Evolutionary conservation across 805 yeast species (phyloP), one percentile per base, ranked within the genome.

Genomic region (Cyberlindnera amylophila): DNA sequence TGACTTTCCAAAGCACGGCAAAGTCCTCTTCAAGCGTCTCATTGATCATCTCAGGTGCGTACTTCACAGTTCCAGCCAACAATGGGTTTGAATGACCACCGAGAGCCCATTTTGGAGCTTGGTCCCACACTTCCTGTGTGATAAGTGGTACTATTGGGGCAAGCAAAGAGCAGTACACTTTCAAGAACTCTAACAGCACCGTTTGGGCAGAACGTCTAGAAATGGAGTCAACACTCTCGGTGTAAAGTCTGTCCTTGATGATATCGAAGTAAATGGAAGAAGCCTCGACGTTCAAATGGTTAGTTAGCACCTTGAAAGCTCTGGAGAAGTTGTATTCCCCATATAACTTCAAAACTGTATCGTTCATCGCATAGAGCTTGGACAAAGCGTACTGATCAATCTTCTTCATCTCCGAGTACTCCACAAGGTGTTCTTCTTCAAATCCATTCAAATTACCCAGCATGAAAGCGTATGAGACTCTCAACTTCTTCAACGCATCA

Each of bases 201-300:
- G 85, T 80, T 60, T 85, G 91, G 0, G 69, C 69, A 2, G 80
- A 66, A 40, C 75, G 66, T 43, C 96, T 72, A 14, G 74, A 67
- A 2, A 57, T 33, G 0, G 83, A 75, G 23, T 63, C 61, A 1
- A 53, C 38, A 0, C 61, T 49, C 47, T 86, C 93, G 0, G 96
- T 84, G 60, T 93, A 93, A 14, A 93, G 69, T 37, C 84, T 69
- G 57, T 93, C 98, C 57, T 93, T 93, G 31, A 84, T 77, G 23
- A 86, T 73, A 56, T 88, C 96, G 62, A 93, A 89, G 63, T 91
- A 93, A 24, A 82, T 68, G 0, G 97, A 78, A 16, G 96, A 88
- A 42, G 90, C 70, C 16, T 79, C 81, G 17, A 77, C 73, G 55
- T 83, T 87, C 71, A 89, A 72, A 57, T 87, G 89, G 42, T 76